A percentile compares a stretch with the other conserved stretches of the same genome.
Conservation (phyloP, 2,329 filamentous ascomycete genomes). For the Fusarium virguliforme region DNA sequence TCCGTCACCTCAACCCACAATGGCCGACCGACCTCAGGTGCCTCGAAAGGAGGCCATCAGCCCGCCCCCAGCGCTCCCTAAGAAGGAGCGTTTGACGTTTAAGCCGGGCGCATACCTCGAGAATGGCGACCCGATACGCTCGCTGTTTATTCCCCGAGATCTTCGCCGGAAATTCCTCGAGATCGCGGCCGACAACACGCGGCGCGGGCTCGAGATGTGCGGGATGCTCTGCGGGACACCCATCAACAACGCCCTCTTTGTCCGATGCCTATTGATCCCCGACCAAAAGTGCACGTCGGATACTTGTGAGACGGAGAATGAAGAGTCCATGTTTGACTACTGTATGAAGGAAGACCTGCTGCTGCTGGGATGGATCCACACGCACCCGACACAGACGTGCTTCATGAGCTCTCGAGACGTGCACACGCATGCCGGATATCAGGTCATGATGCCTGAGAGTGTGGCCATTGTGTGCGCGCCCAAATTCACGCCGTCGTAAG, state of each 20-base stretch:
- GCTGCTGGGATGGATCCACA: slow-evolving; percentile 97
- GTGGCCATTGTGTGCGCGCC: slow-evolving; percentile 98
- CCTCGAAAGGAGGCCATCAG: slow-evolving; percentile 52
- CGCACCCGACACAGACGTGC: slow-evolving; percentile 95
- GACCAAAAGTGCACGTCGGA: slow-evolving; percentile 92
- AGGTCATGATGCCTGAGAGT: slow-evolving; percentile 96
- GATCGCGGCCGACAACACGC: slow-evolving; percentile 83
- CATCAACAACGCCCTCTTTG: slow-evolving; percentile 93
- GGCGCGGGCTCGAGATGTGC: slow-evolving; percentile 90
- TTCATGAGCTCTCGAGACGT: slow-evolving; percentile 97
- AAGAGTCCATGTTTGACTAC: slow-evolving; percentile 88
- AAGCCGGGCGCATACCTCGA: slow-evolving; percentile 89
- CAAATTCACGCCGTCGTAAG: slow-evolving; percentile 81
- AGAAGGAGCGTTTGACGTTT: slow-evolving; percentile 75
- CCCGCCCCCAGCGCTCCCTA: slow-evolving; percentile 52
- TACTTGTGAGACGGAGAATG: slow-evolving; percentile 95
- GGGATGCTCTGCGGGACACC: slow-evolving; percentile 93
- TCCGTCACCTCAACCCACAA: slow-evolving; percentile 33
- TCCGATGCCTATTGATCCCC: slow-evolving; percentile 89
- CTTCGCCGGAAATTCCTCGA: slow-evolving; percentile 83
- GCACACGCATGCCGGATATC: slow-evolving; percentile 94
- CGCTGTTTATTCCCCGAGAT: slow-evolving; percentile 85
- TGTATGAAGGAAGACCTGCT: slow-evolving; percentile 88
- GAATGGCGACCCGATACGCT: slow-evolving; percentile 87
- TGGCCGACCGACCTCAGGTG: slow-evolving; percentile 43